Evolutionary conservation across 257 asterid species (phyloP).

Genomic region (Solanum chmielewskii): DNA sequence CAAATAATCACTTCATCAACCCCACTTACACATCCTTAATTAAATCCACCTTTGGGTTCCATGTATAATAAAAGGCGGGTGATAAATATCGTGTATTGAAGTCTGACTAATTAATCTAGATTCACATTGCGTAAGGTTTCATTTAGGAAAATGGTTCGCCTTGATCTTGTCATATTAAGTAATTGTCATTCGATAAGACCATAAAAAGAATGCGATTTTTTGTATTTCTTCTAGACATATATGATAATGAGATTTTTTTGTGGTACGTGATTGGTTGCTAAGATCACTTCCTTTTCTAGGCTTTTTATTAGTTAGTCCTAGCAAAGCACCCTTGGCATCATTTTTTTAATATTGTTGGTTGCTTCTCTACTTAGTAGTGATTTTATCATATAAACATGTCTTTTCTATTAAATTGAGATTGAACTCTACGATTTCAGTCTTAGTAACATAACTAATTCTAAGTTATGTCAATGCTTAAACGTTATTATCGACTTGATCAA

Average conservation of each 20-base stretch:
- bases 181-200: not conserved
- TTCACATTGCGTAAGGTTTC: fast-evolving
- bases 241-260: not conserved
- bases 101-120: no score
- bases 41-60: not conserved
- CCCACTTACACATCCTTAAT: no score
- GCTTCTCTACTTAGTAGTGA: not conserved
- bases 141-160: fast-evolving
- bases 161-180: not conserved
- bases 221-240: no score
- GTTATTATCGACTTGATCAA: not conserved
- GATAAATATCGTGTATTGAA: not conserved
- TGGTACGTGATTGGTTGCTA: not conserved
- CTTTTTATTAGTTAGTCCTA: not conserved
- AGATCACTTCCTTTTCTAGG: not conserved
- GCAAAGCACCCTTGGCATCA: not conserved
- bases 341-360: not conserved
- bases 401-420: not conserved
- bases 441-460: no score
- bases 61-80: not conserved
- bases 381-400: not conserved
- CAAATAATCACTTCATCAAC: not conserved
- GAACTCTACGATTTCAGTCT: not conserved
- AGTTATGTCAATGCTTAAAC: not conserved
- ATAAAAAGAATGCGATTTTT: not conserved